Evolutionary conservation across 768 basidiomycete species (phyloP).

Genomic region (Rhodotorula babjevae): DNA sequence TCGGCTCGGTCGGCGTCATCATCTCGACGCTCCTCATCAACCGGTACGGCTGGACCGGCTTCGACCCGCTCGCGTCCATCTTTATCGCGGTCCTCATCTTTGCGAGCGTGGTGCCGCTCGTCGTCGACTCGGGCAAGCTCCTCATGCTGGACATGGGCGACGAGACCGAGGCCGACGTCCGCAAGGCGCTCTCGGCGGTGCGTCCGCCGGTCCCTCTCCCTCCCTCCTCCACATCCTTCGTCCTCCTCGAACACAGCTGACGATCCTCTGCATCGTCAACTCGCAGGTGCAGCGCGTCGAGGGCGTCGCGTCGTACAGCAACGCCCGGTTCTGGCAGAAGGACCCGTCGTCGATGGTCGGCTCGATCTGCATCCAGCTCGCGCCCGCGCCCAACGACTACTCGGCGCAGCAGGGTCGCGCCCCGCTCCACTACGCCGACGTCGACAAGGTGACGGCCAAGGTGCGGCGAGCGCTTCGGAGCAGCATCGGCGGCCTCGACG

Average conservation of each 20-base stretch:
- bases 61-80: conserved; percentile 93
- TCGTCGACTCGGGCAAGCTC: conserved; percentile 85
- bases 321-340: conserved; percentile 91
- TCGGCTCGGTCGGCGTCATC: conserved; percentile 96
- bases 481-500: conserved; percentile 74
- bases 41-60: conserved; percentile 96
- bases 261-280: no score
- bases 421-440: conserved; percentile 56
- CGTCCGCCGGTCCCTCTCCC: background rate
- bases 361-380: conserved; percentile 85
- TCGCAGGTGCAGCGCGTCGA: conserved; percentile 66
- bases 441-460: conserved; percentile 68
- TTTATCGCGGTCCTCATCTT: conserved; percentile 94
- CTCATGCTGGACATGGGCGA: conserved; percentile 77
- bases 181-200: conserved; percentile 50
- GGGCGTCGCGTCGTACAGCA: conserved; percentile 73
- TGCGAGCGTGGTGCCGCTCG: conserved; percentile 89
- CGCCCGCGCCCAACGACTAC: conserved; percentile 55
- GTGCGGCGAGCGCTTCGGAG: conserved; percentile 68
- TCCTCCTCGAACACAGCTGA: no score
- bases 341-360: conserved; percentile 80
- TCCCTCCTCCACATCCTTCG: background rate
- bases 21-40: conserved; percentile 92
- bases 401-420: conserved; percentile 53
- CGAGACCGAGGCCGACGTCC: conserved; percentile 49